Conservation (phyloP, 768 basidiomycete species). For the Russula virescens region DNA sequence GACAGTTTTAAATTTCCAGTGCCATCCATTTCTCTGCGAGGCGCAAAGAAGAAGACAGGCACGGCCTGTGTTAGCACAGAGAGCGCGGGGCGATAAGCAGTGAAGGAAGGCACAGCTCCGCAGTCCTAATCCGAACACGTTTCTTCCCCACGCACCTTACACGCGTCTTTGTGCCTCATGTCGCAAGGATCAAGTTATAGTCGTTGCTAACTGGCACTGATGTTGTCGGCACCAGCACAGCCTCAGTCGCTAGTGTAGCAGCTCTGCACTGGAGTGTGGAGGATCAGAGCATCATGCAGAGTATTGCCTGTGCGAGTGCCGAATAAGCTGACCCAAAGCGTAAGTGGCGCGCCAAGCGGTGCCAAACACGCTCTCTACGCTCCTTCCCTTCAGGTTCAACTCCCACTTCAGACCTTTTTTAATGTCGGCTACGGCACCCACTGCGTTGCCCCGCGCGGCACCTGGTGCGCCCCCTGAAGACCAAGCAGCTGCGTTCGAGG, state of each 20-base stretch:
- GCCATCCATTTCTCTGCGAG: neutral
- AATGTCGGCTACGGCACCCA: constrained; percentile 11
- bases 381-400: neutral
- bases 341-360: constrained; percentile 8
- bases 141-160: neutral
- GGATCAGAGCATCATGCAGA: too few species aligned
- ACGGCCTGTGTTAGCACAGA: neutral
- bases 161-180: neutral
- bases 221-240: neutral
- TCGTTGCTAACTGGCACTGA: neutral
- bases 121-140: neutral
- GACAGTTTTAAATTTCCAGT: neutral
- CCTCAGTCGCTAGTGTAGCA: neutral
- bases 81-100: neutral
- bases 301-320: neutral
- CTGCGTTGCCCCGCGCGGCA: constrained; percentile 31
- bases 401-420: neutral
- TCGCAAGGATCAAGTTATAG: neutral
- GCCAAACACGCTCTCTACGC: constrained; percentile 14
- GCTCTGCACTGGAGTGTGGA: neutral
- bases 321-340: neutral
- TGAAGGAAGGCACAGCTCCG: neutral
- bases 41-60: neutral
- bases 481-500: constrained; percentile 64
- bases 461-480: constrained; percentile 50